phyloP scores from a whole-genome alignment of 2,329 filamentous ascomycete genomes.

The Monilinia aucupariae region DNA sequence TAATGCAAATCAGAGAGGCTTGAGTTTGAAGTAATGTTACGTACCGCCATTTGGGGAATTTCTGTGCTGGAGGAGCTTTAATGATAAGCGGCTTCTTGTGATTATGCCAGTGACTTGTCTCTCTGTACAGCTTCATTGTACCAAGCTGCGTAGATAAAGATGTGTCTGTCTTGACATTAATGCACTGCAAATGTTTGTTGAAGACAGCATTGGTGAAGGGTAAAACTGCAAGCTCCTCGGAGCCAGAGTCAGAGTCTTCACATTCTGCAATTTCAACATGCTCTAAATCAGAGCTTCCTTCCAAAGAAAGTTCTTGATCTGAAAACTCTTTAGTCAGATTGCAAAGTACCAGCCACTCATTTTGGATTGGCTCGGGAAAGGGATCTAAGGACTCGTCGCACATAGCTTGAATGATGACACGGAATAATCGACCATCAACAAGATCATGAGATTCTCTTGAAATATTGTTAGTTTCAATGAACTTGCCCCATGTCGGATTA shows the following conservation, averaged over 20 bases:
- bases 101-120: conserved; percentile 59
- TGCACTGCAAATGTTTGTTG: conserved; percentile 41
- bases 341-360: conserved; percentile 29
- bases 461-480: conserved; percentile 25
- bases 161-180: conserved; percentile 37
- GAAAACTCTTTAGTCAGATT: conserved; percentile 33
- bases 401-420: conserved; percentile 31
- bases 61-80: conserved; percentile 39
- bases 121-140: conserved; percentile 40
- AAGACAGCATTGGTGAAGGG: conserved; percentile 45
- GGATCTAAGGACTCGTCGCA: conserved; percentile 21
- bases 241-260: conserved; percentile 18
- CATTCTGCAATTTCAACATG: conserved; percentile 19
- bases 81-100: conserved; percentile 46
- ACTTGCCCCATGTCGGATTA: conserved; percentile 26
- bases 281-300: conserved; percentile 25
- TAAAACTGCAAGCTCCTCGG: conserved; percentile 36
- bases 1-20: neutral
- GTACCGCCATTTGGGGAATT: conserved; percentile 38
- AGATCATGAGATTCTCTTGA: conserved; percentile 48
- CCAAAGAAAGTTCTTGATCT: conserved; percentile 33
- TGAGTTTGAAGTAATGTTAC: conserved; percentile 12
- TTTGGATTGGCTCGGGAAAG: conserved; percentile 21
- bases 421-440: conserved; percentile 48
- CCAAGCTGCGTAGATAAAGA: conserved; percentile 27